Evolutionary conservation across 495 filamentous ascomycete species (phyloP).

Genomic region (Bryoglossum gracile): DNA sequence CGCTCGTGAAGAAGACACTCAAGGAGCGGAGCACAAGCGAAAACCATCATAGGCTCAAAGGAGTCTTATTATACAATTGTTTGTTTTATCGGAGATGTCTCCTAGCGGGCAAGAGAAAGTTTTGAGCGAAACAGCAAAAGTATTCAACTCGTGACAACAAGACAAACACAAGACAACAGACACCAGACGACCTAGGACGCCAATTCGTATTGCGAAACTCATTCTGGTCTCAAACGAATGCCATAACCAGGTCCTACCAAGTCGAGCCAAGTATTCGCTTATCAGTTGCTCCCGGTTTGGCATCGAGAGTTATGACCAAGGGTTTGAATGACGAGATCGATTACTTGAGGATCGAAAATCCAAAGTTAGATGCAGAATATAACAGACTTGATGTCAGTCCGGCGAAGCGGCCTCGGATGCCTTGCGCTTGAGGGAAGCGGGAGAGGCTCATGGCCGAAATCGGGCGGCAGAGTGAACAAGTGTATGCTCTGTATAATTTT

Average conservation of each 20-base stretch:
- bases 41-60: too few relatives aligned
- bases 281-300: constrained; percentile 60
- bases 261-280: constrained; percentile 73
- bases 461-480: constrained; percentile 75
- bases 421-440: constrained; percentile 54
- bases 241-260: constrained; percentile 44
- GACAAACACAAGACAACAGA: constrained; percentile 29
- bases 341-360: constrained; percentile 65
- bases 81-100: too few relatives aligned
- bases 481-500: constrained; percentile 85
- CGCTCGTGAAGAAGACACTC: too few relatives aligned
- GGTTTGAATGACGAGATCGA: constrained; percentile 73
- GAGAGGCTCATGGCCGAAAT: constrained; percentile 55
- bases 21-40: too few relatives aligned
- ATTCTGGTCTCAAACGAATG: constrained; percentile 66
- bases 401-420: constrained; percentile 62
- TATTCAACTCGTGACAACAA: too few relatives aligned
- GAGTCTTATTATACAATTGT: too few relatives aligned
- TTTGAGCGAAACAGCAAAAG: too few relatives aligned
- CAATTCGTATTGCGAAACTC: constrained; percentile 57
- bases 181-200: too few relatives aligned
- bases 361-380: constrained; percentile 51
- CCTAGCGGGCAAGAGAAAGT: too few relatives aligned
- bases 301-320: constrained; percentile 74
- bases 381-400: constrained; percentile 61